Evolutionary conservation across 2,329 filamentous ascomycete species (phyloP).

Genomic region (Microdochium nivale): DNA sequence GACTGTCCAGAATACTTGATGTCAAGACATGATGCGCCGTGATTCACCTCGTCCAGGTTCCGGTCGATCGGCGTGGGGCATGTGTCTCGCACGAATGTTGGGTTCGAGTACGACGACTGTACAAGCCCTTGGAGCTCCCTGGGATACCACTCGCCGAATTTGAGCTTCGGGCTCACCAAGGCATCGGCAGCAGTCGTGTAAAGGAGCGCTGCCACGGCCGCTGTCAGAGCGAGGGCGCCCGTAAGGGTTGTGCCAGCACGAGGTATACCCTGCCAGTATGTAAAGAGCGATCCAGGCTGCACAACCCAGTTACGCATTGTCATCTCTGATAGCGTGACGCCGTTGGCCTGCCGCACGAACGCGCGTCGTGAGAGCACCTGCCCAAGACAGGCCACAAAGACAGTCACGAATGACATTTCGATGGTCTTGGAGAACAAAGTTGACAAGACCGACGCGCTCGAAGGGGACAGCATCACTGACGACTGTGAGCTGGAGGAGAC

Average conservation of each 20-base stretch:
- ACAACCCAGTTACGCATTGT: slow-evolving; percentile 70
- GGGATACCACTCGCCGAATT: slow-evolving; percentile 42
- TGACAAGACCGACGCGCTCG: slow-evolving; percentile 59
- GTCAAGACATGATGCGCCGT: slow-evolving; percentile 52
- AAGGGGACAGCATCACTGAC: slow-evolving; percentile 36
- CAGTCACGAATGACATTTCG: slow-evolving; percentile 69
- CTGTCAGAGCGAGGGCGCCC: slow-evolving; percentile 54
- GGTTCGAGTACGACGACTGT: slow-evolving; percentile 54
- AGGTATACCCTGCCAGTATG: slow-evolving; percentile 55
- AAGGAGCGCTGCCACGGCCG: slow-evolving; percentile 57
- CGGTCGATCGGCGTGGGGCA: slow-evolving; percentile 54
- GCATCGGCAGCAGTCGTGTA: slow-evolving; percentile 73
- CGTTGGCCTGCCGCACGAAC: slow-evolving; percentile 48
- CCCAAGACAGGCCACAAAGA: slow-evolving; percentile 66
- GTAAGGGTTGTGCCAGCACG: slow-evolving; percentile 57
- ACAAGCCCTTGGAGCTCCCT: slow-evolving; percentile 47
- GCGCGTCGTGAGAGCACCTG: slow-evolving; percentile 66
- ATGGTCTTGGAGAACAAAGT: slow-evolving; percentile 67
- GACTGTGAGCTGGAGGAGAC: slow-evolving; percentile 45
- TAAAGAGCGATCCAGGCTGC: slow-evolving; percentile 64
- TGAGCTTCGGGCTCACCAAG: slow-evolving; percentile 65
- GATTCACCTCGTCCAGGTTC: slow-evolving; percentile 26
- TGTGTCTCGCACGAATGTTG: slow-evolving; percentile 38
- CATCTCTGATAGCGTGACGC: slow-evolving; percentile 68
- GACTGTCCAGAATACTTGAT: slow-evolving; percentile 62